Base-by-base conservation (phyloP, 1,139 yeast species). In the Hanseniaspora sp. region DNA sequence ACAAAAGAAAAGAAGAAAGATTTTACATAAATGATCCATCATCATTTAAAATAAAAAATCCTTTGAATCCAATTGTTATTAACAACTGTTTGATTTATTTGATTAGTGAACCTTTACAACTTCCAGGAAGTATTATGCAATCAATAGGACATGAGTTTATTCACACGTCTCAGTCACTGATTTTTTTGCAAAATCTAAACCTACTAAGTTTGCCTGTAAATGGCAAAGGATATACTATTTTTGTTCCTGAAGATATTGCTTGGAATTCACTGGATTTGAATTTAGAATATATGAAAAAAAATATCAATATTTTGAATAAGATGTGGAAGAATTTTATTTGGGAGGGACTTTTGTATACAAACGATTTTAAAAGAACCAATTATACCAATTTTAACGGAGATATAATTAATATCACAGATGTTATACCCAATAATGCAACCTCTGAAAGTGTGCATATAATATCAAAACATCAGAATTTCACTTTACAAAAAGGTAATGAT, bases 221-320 rank as follows among this genome's bases (percentile, higher is more conserved):
- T 55, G 67, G 69, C 18, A 60, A 68, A 23, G 95, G 95, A 0
- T 86, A 86, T 69, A 79, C 96, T 0, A 70, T 83, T 0, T 79
- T 92, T 54, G 69, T 90, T 42, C 98, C 97, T 0, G 82, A 92
- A 58, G 81, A 86, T 30, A 69, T 73, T 31, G 79, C 94, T 0
- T 90, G 96, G 96, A 74, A 75, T 18, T 67, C 71, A 4, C 71
- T 83, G 37, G 88, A 83, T 1, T 70, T 92, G 43, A 76, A 82
- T 1, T 70, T 79, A 48, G 76, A 76, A 46, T 84, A 82, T 63
- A 66, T 92, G 44, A 74, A 78, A 57, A 57, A 68, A 1, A 77
- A 86, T 58, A 72, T 72, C 0, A 67, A 77, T 1, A 73, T 79
- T 0, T 69, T 87, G 60, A 69, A 74, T 37, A 59, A 65, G 1